Conservation (phyloP, 129 eudicot species). For the Ambrosia trifida region DNA sequence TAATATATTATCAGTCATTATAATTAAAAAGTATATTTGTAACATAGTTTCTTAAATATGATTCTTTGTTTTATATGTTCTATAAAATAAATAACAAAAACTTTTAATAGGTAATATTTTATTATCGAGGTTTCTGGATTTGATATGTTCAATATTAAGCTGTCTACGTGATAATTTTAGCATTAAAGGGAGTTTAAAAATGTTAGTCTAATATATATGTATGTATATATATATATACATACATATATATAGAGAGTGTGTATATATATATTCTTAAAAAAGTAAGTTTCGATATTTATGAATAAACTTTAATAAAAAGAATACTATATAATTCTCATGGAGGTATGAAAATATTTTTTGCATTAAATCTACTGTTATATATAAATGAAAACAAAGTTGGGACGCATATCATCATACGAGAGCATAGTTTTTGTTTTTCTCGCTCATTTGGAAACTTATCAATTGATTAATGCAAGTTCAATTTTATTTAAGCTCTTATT, state of each 20-base stretch:
- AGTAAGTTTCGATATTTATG: neutral
- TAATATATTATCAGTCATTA: neutral
- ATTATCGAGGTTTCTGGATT: neutral
- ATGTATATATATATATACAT: neutral
- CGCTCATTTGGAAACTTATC: no score
- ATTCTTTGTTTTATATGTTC: neutral
- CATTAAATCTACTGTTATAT: no score
- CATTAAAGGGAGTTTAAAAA: neutral
- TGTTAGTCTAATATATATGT: neutral
- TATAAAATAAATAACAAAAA: no score
- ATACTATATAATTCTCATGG: neutral
- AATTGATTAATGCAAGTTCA: no score
- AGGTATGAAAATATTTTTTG: neutral
- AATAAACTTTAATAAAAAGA: neutral
- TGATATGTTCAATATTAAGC: neutral
- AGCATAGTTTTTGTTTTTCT: no score
- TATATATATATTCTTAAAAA: neutral
- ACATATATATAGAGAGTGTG: no score
- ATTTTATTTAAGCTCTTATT: no score
- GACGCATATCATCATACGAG: no score
- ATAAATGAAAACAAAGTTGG: no score
- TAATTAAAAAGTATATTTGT: neutral
- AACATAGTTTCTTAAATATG: neutral
- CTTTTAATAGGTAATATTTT: neutral
- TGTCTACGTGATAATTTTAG: no score